Evolutionary conservation across 2,329 filamentous ascomycete genomes (phyloP).

Genomic region (Fusarium burgessii): DNA sequence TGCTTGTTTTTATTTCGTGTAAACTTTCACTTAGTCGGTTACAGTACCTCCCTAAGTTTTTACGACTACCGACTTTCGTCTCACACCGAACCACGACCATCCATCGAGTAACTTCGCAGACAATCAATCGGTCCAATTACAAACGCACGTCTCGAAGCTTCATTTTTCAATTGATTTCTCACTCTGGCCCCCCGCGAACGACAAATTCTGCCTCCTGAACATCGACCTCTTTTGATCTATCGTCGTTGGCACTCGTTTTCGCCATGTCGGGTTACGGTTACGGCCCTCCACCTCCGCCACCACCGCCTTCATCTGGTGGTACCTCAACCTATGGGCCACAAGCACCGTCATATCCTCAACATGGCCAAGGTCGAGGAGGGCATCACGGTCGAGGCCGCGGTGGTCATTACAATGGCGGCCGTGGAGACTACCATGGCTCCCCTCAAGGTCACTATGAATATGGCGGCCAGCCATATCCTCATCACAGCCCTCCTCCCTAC

Average conservation of each 20-base stretch:
- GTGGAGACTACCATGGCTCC: conserved; percentile 56
- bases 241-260: not conserved
- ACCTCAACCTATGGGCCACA: conserved; percentile 56
- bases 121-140: not conserved
- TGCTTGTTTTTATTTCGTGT: not conserved
- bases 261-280: conserved; percentile 65
- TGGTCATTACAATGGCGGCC: conserved; percentile 53
- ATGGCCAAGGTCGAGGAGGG: conserved; percentile 54
- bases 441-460: conserved; percentile 59
- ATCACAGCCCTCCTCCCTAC: conserved; percentile 49
- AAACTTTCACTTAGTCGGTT: not conserved
- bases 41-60: not conserved
- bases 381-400: conserved; percentile 55
- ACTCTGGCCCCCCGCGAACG: not conserved
- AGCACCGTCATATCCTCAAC: conserved; percentile 54
- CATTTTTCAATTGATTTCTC: not conserved
- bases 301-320: conserved; percentile 50
- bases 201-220: not conserved
- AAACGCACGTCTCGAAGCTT: not conserved
- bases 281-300: conserved; percentile 65
- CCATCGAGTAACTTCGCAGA: not conserved
- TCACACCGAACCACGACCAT: not conserved
- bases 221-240: not conserved
- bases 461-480: conserved; percentile 54
- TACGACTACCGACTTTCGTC: conserved; percentile 2